Evolutionary conservation across 208 protist species (phyloP).

Genomic region (Crithidia mellificae): DNA sequence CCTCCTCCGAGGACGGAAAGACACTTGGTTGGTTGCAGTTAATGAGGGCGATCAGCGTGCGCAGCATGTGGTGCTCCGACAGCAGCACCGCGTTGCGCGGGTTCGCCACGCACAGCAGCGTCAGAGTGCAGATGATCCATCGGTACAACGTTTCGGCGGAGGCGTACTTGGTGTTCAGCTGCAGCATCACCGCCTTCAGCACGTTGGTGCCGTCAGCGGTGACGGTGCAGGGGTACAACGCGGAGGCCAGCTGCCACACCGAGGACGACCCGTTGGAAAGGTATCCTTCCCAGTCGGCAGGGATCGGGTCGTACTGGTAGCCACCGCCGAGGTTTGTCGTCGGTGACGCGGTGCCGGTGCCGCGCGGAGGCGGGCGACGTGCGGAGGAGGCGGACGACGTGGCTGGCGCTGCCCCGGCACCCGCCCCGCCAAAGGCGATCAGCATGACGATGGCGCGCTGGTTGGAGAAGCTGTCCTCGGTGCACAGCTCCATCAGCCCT

Average conservation of each 20-base stretch:
- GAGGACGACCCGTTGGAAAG: conserved; percentile 48
- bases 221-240: conserved; percentile 57
- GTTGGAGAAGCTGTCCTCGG: conserved; percentile 68
- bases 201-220: conserved; percentile 33
- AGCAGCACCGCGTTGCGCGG: conserved; percentile 65
- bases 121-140: conserved; percentile 57
- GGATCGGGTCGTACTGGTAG: conserved; percentile 61
- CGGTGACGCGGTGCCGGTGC: background rate
- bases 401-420: background rate
- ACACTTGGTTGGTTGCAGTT: conserved; percentile 62
- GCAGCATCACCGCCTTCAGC: conserved; percentile 53
- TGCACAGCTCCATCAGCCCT: conserved; percentile 64
- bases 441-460: conserved; percentile 42
- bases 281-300: conserved; percentile 65
- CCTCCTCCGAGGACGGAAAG: conserved; percentile 50
- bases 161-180: conserved; percentile 52
- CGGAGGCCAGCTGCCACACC: conserved; percentile 71
- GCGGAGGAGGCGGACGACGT: background rate
- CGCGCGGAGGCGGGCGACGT: conserved; percentile 5
- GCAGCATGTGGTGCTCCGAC: conserved; percentile 47
- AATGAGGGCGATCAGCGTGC: conserved; percentile 60
- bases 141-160: conserved; percentile 70
- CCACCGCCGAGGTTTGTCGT: background rate
- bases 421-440: background rate
- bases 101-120: conserved; percentile 68